A percentile compares a stretch with the other conserved stretches of the same genome.
These are phyloP conservation scores for Phytophthora niederhauseri DNA, from an alignment of 352 stramenopile genomes.

Conservation along the genomic window DNA sequence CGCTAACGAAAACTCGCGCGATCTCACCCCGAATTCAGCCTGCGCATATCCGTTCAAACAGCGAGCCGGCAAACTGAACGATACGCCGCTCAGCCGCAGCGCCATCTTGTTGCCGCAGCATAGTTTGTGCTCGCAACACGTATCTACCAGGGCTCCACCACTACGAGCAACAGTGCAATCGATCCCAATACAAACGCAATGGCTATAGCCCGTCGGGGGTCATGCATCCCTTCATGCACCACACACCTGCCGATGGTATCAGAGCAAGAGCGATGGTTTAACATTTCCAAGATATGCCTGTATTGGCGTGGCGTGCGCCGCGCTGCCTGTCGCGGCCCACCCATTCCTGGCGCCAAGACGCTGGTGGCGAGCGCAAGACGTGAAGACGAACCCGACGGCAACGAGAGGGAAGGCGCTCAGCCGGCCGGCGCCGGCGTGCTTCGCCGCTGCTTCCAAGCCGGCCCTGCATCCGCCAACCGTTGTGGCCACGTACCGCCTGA, in stretches of 20 bases:
- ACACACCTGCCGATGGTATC: no score
- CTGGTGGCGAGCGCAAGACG: constrained; percentile 2
- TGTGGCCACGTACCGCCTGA: constrained; percentile 27
- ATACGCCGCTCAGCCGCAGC: neutral
- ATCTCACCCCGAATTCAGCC: neutral
- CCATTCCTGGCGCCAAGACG: neutral
- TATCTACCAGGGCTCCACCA: neutral
- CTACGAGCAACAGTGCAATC: neutral
- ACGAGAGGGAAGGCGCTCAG: constrained; percentile 7
- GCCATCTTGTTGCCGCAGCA: neutral
- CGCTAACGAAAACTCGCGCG: neutral
- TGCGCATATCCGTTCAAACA: neutral
- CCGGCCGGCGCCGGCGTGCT: constrained; percentile 9
- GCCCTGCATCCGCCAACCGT: constrained; percentile 24
- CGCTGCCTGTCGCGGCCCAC: constrained; percentile 3
- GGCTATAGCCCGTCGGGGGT: neutral
- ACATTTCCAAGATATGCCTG: constrained; percentile 9
- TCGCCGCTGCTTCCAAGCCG: constrained; percentile 16
- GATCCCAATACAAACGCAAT: neutral
- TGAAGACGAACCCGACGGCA: constrained; percentile 5
- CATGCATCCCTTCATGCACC: neutral
- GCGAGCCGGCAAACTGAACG: neutral
- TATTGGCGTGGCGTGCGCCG: neutral
- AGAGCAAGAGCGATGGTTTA: no score
- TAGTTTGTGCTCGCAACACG: neutral